Evolutionary conservation across 352 stramenopile species (phyloP).

Genomic region (Bremia lactucae): DNA sequence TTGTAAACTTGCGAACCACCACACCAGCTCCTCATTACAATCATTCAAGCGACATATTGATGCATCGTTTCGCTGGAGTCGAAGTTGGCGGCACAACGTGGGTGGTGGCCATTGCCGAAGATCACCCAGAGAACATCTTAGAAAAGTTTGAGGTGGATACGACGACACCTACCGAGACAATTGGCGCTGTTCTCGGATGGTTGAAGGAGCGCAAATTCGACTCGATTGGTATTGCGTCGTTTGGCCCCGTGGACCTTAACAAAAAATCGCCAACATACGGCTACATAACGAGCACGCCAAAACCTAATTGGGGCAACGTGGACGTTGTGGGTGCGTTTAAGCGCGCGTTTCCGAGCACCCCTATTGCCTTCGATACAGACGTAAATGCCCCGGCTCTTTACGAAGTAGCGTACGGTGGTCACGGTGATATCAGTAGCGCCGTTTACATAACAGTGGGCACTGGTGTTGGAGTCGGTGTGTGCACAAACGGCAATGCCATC

Average conservation of each 20-base stretch:
- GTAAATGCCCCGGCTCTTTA: constrained; percentile 95
- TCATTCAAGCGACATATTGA: constrained; percentile 34
- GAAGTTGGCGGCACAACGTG: constrained; percentile 95
- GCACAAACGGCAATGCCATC: constrained; percentile 85
- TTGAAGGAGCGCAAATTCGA: constrained; percentile 76
- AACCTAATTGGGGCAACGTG: constrained; percentile 87
- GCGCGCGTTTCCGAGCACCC: constrained; percentile 54
- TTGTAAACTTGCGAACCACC: too few species aligned
- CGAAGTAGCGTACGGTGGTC: constrained; percentile 81
- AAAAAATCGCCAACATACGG: constrained; percentile 79
- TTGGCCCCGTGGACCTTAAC: constrained; percentile 88
- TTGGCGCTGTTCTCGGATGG: constrained; percentile 68
- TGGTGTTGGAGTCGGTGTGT: constrained; percentile 91
- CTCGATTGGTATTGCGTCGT: constrained; percentile 89
- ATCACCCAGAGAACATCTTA: constrained; percentile 83
- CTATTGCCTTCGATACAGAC: constrained; percentile 93
- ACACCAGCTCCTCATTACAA: too few species aligned
- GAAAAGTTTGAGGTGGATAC: constrained; percentile 76
- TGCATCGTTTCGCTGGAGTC: constrained; percentile 41
- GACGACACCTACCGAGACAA: constrained; percentile 78
- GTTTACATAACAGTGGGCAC: constrained; percentile 96
- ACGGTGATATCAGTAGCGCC: constrained; percentile 62
- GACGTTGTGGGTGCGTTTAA: constrained; percentile 66
- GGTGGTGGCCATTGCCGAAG: constrained; percentile 85
- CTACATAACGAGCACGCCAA: constrained; percentile 93